Percentiles rank a stretch among this genome's conserved stretches.
These are phyloP conservation scores for Cercospora nicotianae DNA, from an alignment of 2,329 filamentous ascomycete species.

Conservation along the genomic window DNA sequence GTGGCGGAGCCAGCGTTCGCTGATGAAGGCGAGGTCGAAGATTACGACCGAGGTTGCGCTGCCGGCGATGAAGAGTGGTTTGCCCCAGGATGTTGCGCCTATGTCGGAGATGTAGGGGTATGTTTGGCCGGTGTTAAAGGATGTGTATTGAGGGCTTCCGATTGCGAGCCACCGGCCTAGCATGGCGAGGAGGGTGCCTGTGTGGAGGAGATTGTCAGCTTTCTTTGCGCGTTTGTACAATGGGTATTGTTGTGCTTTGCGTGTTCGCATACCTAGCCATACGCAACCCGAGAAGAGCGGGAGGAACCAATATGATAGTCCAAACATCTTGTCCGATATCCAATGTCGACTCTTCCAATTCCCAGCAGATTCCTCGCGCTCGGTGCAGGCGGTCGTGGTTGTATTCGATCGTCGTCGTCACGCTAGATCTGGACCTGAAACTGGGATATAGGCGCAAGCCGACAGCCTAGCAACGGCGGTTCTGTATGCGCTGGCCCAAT, in stretches of 20 bases:
- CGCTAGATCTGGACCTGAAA: background rate
- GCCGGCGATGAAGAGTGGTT: slow-evolving; percentile 77
- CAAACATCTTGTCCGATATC: slow-evolving; percentile 36
- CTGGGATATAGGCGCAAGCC: too few species aligned
- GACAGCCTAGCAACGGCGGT: background rate
- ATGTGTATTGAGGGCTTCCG: slow-evolving; percentile 58
- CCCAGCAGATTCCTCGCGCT: background rate
- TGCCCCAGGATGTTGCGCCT: slow-evolving; percentile 58
- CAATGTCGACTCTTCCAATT: background rate
- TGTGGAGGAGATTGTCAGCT: slow-evolving; percentile 1
- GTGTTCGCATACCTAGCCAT: slow-evolving; percentile 53
- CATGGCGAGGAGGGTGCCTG: slow-evolving; percentile 66
- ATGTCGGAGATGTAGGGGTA: slow-evolving; percentile 61
- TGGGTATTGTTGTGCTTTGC: background rate
- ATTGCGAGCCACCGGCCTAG: slow-evolving; percentile 68
- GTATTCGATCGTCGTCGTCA: background rate
- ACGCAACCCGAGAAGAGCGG: slow-evolving; percentile 65
- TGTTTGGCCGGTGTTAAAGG: slow-evolving; percentile 58
- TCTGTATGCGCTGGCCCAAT: background rate
- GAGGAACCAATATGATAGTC: slow-evolving; percentile 59
- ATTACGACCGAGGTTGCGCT: slow-evolving; percentile 71
- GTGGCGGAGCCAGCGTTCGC: slow-evolving; percentile 85
- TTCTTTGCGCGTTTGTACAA: background rate
- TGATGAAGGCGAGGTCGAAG: slow-evolving; percentile 75
- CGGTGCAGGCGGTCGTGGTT: slow-evolving; percentile 1